Evolutionary conservation across 768 basidiomycete genomes (phyloP), one percentile per base, ranked within the genome.

Genomic region (Kockovaella imperatae): DNA sequence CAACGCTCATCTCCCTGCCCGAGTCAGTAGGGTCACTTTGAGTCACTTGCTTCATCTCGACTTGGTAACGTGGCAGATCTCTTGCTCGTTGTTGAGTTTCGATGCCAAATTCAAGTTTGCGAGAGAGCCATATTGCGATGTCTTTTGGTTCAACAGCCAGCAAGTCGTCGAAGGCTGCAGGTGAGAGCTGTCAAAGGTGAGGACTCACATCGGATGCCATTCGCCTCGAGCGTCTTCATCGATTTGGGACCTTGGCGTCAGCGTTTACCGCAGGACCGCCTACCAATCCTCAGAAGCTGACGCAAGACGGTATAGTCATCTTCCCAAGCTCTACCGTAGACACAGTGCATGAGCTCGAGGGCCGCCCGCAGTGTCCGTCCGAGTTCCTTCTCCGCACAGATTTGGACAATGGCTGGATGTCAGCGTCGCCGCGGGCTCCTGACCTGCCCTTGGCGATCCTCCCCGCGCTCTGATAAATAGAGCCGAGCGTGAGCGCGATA

Each of bases 291-390:
- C 28, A 86, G 82, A 42, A 97, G 77, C 67, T 97, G 93, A 13
- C 84, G 78, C 45, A 97, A 77, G 5, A 93, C 83, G 13, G 82
- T 74, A 4, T 88, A 81, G 17, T 86, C 75, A 60, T 89, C 84
- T 60, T 96, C 91, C 93, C 93, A 97, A 35, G 87, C 83, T 59
- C 83, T 88, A 3, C 86, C 87, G 44, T 75, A 78, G 30, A 96
- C 62, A 56, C 82, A 84, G 10, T 91, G 82, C 21, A 83, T 69
- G 82, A 89, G 63, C 70, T 91, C 87, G 11, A 93, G 73, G 0
- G 83, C 82, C 50, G 83, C 66, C 61, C 84, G 83, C 21, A 84
- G 71, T 47, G 83, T 80, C 4, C 77, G 71, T 2, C 87, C 93
- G 45, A 75, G 76, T 54, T 77, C 74, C 54, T 79, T 80, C 26